Base-by-base conservation (phyloP, 768 basidiomycete species). In the Termitomyces sp. region DNA sequence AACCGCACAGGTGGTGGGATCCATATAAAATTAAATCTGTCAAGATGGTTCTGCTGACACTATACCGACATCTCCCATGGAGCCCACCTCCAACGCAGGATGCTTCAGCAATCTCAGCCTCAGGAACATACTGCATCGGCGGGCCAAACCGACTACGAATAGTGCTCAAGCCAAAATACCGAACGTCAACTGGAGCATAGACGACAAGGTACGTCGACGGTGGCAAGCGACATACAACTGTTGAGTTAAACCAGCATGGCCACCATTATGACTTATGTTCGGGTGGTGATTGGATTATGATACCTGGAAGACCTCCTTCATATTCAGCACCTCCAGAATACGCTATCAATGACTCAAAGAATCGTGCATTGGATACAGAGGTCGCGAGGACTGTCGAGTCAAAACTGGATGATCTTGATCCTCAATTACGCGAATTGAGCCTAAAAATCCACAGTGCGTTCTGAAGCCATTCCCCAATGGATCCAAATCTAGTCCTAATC, bases 361-460 rank as follows among this genome's bases (percentile, higher is more conserved):
- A 48, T 39, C n/a, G 69, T 26, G 33, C 44, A 51, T 65, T 59
- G 37, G 63, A 62, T 8, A 39, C 74, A 1, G 79, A 79, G 52
- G 74, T 84, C n/a, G 66, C 82, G 46, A 68, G 72, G 27, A 81
- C 82, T 7, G 81, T 93, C 56, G 83, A 86, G 53, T 62, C 67
- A 3, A 74, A 74, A 42, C 63, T 93, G 50, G 79, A 87, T 63
- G 67, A 75, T 52, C 71, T 88, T 14, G 76, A 78, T 53, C 60
- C 75, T 6, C 71, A 81, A 51, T 76, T 93, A 40, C 82, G 89
- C 26, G 68, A 79, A 24, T 72, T 93, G 40, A 91, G 89, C 66
- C 68, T 90, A 60, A 74, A 82, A 30, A 89, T 93, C 36, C 89
- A 91, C 65, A 80, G 91, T 91, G 67, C 59, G 81, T 60, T 39